These are phyloP conservation scores for Phytopythium helicoides DNA, from an alignment of 352 stramenopile genomes.

Conservation along the genomic window DNA sequence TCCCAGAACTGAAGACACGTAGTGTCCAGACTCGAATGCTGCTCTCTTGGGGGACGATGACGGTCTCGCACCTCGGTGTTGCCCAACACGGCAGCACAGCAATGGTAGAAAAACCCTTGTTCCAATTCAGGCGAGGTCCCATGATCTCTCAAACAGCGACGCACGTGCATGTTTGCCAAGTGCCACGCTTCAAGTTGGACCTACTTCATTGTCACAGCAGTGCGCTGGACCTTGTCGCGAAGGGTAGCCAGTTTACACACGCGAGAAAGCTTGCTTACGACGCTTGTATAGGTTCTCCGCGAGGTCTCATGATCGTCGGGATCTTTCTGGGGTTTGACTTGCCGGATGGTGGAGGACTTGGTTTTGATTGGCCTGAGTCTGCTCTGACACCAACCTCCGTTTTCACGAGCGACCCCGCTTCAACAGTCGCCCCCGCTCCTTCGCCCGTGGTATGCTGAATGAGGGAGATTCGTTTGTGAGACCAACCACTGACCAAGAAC, in stretches of 20 bases:
- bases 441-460: no score
- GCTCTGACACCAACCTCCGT: no score
- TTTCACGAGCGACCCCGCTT: no score
- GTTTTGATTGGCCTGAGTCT: no score
- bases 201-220: conserved; percentile 7
- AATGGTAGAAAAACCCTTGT: conserved; percentile 8
- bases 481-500: no score
- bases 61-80: conserved; percentile 1
- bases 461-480: no score
- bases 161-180: conserved; percentile 9
- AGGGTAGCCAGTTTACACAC: conserved; percentile 2
- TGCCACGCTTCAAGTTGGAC: conserved; percentile 11
- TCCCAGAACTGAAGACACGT: conserved; percentile 1
- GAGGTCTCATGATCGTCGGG: no score
- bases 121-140: conserved; percentile 2
- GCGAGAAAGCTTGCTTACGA: conserved; percentile 12
- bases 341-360: no score
- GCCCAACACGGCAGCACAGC: background rate
- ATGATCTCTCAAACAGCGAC: conserved; percentile 6
- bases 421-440: no score
- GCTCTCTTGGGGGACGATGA: background rate
- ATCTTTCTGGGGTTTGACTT: no score
- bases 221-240: background rate
- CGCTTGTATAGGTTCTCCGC: conserved; percentile 3
- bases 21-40: background rate